Base-by-base conservation (phyloP, 192 early-diverging fungal species). In the Umbelopsis sp. region DNA sequence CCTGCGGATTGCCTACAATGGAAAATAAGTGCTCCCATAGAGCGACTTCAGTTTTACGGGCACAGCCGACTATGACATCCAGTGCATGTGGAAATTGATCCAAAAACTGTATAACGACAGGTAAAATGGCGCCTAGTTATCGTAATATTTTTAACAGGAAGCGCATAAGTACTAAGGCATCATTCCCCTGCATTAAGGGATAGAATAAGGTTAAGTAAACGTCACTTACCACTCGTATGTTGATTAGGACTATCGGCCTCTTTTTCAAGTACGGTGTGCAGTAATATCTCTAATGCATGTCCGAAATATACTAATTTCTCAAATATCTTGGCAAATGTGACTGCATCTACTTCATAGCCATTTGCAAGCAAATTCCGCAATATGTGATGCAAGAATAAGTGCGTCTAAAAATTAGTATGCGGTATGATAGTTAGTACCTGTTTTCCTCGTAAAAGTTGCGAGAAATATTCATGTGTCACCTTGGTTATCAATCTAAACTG, bases 1-100 rank as follows among this genome's bases (percentile, higher is more conserved):
- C 84, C 45, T 90, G 89, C 1, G 94, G 91, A 29, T 96, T 91
- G 11, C 95, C 98, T 1, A 94, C 91, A 68, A 91, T 87, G 2
- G 84, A 82, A 81, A 98, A 98, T 54, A 98, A 84, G 52, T 88
- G 89, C 21, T 88, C 83, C 98, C 98, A 99, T 43, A 95, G 82
- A 16, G 94, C 87, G 0, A 94, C 91, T 76, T 99, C 98, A n/a
- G 94, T 94, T 77, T 99, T 99, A 68, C 98, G 83, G 7, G 98
- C 97, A 75, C 97, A 98, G 32, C 94, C 91, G 12, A 95, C 95
- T 76, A 99, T 93, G 24, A 96, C 89, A 56, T 98, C 97, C 44
- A 94, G 76, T 49, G 87, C 86, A 66, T 89, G 89, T 5, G 87
- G 83, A 72, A 97, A 99, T 68, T 90, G 80, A 62, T 92, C 86